Evolutionary conservation across 768 basidiomycete genomes (phyloP).

Genomic region (Mycena rebaudengoi): DNA sequence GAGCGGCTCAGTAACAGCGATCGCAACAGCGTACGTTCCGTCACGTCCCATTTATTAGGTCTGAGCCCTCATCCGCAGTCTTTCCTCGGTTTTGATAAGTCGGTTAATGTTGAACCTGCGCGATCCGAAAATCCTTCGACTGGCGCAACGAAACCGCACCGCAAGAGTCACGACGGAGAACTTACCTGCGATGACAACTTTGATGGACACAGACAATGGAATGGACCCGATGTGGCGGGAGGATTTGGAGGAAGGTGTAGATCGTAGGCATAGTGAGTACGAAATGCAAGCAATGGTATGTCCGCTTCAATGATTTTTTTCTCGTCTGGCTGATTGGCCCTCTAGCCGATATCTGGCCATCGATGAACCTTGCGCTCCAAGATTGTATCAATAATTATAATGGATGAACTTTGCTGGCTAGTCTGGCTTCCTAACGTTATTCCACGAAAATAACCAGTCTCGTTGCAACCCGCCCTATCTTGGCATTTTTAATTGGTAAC

Average conservation of each 20-base stretch:
- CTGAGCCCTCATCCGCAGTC: neutral
- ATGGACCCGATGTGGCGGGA: constrained; percentile 1
- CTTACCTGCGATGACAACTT: neutral
- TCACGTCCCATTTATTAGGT: neutral
- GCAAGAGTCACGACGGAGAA: neutral
- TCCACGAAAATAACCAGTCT: no score
- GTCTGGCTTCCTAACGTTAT: no score
- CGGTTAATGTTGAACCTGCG: constrained; percentile 22
- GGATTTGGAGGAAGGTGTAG: neutral
- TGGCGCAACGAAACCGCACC: neutral
- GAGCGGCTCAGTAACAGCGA: constrained; percentile 8
- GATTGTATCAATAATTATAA: no score
- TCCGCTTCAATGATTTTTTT: neutral
- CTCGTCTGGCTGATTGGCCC: no score
- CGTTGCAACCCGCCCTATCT: no score
- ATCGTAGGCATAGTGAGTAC: no score
- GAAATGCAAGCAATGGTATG: neutral
- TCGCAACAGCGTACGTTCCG: constrained; percentile 16
- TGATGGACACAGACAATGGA: constrained; percentile 4
- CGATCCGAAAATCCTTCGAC: constrained; percentile 10
- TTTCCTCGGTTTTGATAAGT: constrained; percentile 15
- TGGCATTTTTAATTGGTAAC: no score
- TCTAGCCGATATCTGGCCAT: no score
- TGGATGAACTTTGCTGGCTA: no score
- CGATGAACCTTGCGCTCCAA: no score